Conservation (phyloP, 2,329 filamentous ascomycete genomes). For the Penicillium sp. region DNA sequence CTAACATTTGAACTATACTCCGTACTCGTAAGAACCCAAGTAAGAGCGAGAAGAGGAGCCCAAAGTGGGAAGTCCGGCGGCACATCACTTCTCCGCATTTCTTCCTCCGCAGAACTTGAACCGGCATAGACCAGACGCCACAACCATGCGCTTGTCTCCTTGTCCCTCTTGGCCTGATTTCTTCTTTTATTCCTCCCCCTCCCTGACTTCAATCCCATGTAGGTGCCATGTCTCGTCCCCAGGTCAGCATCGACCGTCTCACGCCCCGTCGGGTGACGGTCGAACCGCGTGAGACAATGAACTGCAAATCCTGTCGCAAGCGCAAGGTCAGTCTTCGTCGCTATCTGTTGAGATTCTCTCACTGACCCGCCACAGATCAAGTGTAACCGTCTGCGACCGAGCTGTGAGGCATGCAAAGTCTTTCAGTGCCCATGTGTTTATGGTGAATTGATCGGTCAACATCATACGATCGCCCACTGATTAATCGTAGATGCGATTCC, state of each 20-base stretch:
- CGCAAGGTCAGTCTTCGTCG: slow-evolving; percentile 66
- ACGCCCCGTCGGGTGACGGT: slow-evolving; percentile 70
- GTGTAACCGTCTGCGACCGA: slow-evolving; percentile 81
- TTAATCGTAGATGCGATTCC: slow-evolving; percentile 71
- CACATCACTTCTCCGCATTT: slow-evolving; percentile 27
- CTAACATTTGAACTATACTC: too few species aligned
- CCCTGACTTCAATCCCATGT: slow-evolving; percentile 13
- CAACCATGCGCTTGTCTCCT: slow-evolving; percentile 13
- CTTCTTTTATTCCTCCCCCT: slow-evolving; percentile 8
- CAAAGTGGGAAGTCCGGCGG: slow-evolving; percentile 14
- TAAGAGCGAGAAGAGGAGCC: not conserved
- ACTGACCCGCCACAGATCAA: slow-evolving; percentile 68
- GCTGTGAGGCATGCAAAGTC: slow-evolving; percentile 85
- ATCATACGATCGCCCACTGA: slow-evolving; percentile 36
- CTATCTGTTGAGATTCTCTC: not conserved
- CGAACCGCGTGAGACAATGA: slow-evolving; percentile 87
- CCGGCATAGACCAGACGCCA: slow-evolving; percentile 6
- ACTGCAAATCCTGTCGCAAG: slow-evolving; percentile 92
- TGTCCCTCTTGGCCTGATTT: slow-evolving; percentile 8
- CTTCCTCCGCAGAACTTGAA: slow-evolving; percentile 4
- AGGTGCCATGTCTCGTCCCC: slow-evolving; percentile 66
- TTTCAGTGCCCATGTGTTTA: slow-evolving; percentile 89
- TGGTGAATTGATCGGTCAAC: slow-evolving; percentile 57
- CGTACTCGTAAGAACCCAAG: too few species aligned
- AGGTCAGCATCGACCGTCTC: slow-evolving; percentile 79